Conservation (phyloP, 306 rosid genomes). For the Astragalus membranaceus region DNA sequence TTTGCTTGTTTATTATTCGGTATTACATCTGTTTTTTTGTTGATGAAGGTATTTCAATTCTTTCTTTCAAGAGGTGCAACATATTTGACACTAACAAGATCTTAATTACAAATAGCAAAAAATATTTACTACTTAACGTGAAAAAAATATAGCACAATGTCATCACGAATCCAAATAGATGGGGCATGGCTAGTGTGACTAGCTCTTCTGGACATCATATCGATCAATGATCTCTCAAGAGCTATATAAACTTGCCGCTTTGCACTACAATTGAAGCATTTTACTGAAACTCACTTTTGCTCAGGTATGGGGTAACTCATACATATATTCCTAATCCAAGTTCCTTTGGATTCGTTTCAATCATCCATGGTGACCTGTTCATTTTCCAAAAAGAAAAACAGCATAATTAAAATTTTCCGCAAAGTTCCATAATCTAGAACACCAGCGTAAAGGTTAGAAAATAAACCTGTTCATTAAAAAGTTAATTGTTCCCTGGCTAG, state of each 20-base stretch:
- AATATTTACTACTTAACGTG: background rate
- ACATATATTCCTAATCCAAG: slow-evolving; percentile 82
- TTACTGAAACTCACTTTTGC: slow-evolving; percentile 1
- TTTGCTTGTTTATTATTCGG: background rate
- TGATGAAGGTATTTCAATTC: background rate
- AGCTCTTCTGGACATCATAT: background rate
- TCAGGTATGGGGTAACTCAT: slow-evolving; percentile 17
- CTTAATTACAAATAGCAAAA: background rate
- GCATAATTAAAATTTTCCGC: background rate
- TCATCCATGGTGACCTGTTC: slow-evolving; percentile 84
- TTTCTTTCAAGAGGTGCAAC: background rate
- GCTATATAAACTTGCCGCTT: slow-evolving; percentile 6
- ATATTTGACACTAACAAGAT: background rate
- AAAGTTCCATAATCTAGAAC: background rate
- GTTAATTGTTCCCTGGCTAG: slow-evolving; percentile 76
- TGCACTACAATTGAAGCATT: background rate
- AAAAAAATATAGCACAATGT: slow-evolving; percentile 6
- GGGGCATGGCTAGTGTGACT: background rate
- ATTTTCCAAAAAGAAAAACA: slow-evolving; percentile 4
- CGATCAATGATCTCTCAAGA: slow-evolving; percentile 1
- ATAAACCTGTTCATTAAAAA: slow-evolving; percentile 69
- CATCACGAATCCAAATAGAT: slow-evolving; percentile 1
- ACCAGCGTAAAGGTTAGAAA: background rate
- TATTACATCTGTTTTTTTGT: background rate
- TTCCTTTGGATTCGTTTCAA: slow-evolving; percentile 87